A percentile compares a stretch with the other conserved stretches of the same genome.
These are phyloP conservation scores for Inonotus obliquus DNA, from an alignment of 1,284 basidiomycete genomes.

Conservation along the genomic window DNA sequence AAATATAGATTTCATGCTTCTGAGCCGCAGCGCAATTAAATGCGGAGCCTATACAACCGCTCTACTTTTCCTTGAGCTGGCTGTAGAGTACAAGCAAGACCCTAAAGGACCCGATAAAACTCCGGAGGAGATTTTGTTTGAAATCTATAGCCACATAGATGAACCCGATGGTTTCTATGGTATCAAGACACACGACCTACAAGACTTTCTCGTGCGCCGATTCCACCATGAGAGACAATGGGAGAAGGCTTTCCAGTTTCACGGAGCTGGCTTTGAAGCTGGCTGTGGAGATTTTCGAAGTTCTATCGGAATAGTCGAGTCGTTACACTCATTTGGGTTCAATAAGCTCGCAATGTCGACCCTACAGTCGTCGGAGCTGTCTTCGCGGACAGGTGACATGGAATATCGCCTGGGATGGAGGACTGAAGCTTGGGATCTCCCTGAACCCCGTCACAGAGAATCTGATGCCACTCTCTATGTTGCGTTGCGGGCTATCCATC, in stretches of 20 bases:
- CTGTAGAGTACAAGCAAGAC: constrained; percentile 45
- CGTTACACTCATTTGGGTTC: constrained; percentile 87
- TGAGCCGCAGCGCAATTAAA: constrained; percentile 71
- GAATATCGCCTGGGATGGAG: constrained; percentile 85
- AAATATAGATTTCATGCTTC: constrained; percentile 65
- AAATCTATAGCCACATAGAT: constrained; percentile 92
- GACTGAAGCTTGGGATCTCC: constrained; percentile 89
- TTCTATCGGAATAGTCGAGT: constrained; percentile 58
- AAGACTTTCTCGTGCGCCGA: constrained; percentile 74
- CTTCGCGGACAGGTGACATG: constrained; percentile 43
- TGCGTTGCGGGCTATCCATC: constrained; percentile 73
- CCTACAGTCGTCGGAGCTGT: constrained; percentile 38
- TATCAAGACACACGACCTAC: constrained; percentile 73
- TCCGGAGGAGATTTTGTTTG: constrained; percentile 72
- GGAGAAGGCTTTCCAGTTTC: constrained; percentile 86
- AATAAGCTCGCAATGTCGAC: constrained; percentile 71
- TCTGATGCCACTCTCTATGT: constrained; percentile 68
- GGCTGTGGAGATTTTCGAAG: constrained; percentile 36
- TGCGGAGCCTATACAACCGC: constrained; percentile 87
- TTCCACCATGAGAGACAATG: constrained; percentile 93
- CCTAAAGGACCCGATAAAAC: constrained; percentile 27
- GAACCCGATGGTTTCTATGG: constrained; percentile 99
- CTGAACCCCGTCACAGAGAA: constrained; percentile 45
- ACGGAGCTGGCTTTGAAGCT: constrained; percentile 80
- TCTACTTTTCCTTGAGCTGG: constrained; percentile 85